Percentiles rank a stretch among this genome's conserved stretches.
These are phyloP conservation scores for Sarcomyxa edulis DNA, from an alignment of 768 basidiomycete species.

Conservation along the genomic window DNA sequence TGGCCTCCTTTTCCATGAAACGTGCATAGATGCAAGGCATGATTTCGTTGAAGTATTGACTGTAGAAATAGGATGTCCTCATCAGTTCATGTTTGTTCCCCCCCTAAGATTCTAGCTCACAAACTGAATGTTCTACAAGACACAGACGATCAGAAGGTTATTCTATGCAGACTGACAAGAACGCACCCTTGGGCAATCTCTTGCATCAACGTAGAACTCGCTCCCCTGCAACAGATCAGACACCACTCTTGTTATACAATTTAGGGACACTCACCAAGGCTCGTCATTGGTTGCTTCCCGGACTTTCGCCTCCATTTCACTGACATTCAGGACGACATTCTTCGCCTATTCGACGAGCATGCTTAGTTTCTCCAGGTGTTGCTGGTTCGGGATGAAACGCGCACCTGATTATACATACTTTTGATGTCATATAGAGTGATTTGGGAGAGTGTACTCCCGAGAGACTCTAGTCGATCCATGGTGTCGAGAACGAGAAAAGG, in stretches of 20 bases:
- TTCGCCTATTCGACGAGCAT: constrained; percentile 57
- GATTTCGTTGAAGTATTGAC: constrained; percentile 98
- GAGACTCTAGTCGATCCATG: constrained; percentile 79
- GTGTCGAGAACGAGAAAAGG: constrained; percentile 4
- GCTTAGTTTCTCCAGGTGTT: constrained; percentile 6
- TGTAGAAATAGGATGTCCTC: constrained; percentile 22
- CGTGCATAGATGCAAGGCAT: constrained; percentile 95
- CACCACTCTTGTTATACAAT: background rate
- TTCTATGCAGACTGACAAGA: no score
- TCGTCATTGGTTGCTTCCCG: constrained; percentile 97
- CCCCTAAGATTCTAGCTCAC: no score
- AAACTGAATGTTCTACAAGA: constrained; percentile 92
- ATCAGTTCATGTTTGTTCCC: background rate
- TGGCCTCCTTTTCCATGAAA: constrained; percentile 98
- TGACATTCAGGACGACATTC: constrained; percentile 93
- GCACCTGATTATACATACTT: constrained; percentile 88
- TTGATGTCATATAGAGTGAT: constrained; percentile 93
- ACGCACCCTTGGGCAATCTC: constrained; percentile 94
- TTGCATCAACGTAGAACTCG: constrained; percentile 96
- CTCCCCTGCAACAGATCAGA: constrained; percentile 61
- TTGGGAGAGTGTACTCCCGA: constrained; percentile 72
- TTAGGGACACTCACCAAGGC: constrained; percentile 73
- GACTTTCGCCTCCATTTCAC: constrained; percentile 97
- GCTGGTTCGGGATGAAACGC: constrained; percentile 6
- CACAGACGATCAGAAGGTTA: no score